Percentiles rank a stretch among this genome's conserved stretches.
Conservation (phyloP, 108 stramenopile species). For the Cyclostephanos invisitatus region DNA sequence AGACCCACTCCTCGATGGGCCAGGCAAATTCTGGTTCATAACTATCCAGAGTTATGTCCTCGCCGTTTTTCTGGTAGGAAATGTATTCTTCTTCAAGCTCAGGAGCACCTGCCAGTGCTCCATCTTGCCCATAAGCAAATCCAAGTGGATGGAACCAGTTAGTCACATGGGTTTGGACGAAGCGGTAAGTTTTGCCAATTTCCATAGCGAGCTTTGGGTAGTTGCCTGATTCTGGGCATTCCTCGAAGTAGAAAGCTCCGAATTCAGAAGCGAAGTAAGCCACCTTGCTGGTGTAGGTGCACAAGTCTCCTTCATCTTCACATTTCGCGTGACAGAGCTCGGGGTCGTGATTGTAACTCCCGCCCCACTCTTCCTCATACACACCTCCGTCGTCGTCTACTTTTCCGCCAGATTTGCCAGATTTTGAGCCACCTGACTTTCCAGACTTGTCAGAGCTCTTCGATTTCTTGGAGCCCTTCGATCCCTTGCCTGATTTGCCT, state of each 20-base stretch:
- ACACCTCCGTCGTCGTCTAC: too few relatives aligned
- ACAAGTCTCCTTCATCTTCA: too few relatives aligned
- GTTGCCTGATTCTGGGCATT: conserved; percentile 44
- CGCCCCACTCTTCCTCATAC: too few relatives aligned
- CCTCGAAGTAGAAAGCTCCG: conserved; percentile 82
- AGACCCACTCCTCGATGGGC: conserved; percentile 70
- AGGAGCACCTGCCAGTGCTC: conserved; percentile 68
- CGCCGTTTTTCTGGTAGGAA: conserved; percentile 67
- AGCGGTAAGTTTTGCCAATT: conserved; percentile 74
- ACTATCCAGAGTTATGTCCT: conserved; percentile 72
- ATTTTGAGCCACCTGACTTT: too few relatives aligned
- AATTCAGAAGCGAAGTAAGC: conserved; percentile 43
- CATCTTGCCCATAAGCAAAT: conserved; percentile 88
- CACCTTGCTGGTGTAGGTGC: too few relatives aligned
- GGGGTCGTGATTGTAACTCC: too few relatives aligned
- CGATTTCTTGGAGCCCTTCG: too few relatives aligned
- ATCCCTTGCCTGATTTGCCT: too few relatives aligned
- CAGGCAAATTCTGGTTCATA: conserved; percentile 80
- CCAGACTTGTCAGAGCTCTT: too few relatives aligned
- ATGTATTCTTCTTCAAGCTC: conserved; percentile 71
- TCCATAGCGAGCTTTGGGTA: conserved; percentile 84
- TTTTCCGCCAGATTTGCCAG: too few relatives aligned
- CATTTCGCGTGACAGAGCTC: too few relatives aligned
- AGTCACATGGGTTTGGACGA: conserved; percentile 55
- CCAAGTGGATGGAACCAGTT: conserved; percentile 86